Percentiles rank a stretch among this genome's conserved stretches.
phyloP scores from a whole-genome alignment of 2,329 filamentous ascomycete species.

The Malbranchea zuffiana region DNA sequence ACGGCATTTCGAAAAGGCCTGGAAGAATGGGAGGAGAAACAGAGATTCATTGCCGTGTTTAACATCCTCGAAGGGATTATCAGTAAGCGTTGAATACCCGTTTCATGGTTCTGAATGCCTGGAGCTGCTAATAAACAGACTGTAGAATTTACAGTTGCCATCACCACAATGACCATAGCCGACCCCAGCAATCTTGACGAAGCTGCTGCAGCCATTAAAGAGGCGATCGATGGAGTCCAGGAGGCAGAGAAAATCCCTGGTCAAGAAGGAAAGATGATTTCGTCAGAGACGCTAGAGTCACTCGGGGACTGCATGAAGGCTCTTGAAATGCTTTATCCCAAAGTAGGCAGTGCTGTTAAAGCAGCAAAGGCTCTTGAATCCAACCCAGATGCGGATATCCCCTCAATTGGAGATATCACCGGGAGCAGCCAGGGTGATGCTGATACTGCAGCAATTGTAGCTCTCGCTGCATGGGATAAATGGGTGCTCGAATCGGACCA shows the following conservation, averaged over 20 bases:
- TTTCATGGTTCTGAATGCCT: no score
- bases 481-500: conserved; percentile 6
- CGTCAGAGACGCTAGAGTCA: neutral
- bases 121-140: no score
- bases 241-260: no score
- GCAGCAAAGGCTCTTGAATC: neutral
- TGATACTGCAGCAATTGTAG: neutral
- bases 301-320: neutral
- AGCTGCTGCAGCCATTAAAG: no score
- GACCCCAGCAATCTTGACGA: no score
- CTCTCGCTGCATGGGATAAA: conserved; percentile 2
- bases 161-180: no score
- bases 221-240: no score
- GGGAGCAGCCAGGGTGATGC: neutral
- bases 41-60: conserved; percentile 1
- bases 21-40: conserved; percentile 1
- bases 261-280: no score
- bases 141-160: no score
- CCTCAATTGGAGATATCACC: no score
- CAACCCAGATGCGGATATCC: neutral
- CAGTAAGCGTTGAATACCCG: no score
- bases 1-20: neutral
- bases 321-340: neutral
- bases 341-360: neutral
- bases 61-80: neutral